A percentile compares a stretch with the other conserved stretches of the same genome.
Evolutionary conservation across 805 yeast species (phyloP).

Genomic region (Ogataea nonfermentans): DNA sequence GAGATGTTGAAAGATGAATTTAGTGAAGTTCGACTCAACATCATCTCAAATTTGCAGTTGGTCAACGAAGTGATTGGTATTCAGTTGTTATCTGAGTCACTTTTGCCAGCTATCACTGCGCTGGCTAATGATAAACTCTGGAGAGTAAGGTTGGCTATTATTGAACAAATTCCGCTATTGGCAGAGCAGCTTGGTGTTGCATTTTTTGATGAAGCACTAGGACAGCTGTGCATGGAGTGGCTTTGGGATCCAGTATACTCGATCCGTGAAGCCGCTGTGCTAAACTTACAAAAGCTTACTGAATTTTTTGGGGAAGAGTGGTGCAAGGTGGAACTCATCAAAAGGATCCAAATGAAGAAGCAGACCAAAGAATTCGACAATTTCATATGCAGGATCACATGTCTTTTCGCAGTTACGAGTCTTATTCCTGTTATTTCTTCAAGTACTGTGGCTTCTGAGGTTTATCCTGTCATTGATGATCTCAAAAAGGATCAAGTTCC

Average conservation of each 20-base stretch:
- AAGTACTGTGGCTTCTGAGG: constrained; percentile 55
- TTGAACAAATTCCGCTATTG: constrained; percentile 90
- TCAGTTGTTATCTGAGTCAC: constrained; percentile 76
- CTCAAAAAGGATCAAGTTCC: constrained; percentile 83
- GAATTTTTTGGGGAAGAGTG: constrained; percentile 89
- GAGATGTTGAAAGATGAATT: constrained; percentile 95
- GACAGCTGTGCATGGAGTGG: constrained; percentile 94
- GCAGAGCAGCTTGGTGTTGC: constrained; percentile 93
- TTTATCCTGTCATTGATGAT: constrained; percentile 76
- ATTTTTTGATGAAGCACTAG: constrained; percentile 88
- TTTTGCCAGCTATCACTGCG: constrained; percentile 94
- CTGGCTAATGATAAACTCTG: constrained; percentile 95
- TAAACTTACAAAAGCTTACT: constrained; percentile 74
- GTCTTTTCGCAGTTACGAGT: constrained; percentile 83
- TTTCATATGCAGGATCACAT: constrained; percentile 89
- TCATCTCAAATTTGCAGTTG: constrained; percentile 85
- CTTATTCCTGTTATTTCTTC: constrained; percentile 69
- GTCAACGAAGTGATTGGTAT: constrained; percentile 96
- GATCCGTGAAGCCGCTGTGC: constrained; percentile 93
- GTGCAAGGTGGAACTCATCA: constrained; percentile 83
- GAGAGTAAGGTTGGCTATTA: constrained; percentile 96
- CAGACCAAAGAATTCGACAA: constrained; percentile 45
- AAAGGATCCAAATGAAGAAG: constrained; percentile 58
- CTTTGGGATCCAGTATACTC: constrained; percentile 97
- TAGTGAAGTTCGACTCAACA: constrained; percentile 93